A percentile compares a stretch with the other conserved stretches of the same genome.
phyloP scores from a whole-genome alignment of 305 asterid genomes.

The Fraxinus nigra region DNA sequence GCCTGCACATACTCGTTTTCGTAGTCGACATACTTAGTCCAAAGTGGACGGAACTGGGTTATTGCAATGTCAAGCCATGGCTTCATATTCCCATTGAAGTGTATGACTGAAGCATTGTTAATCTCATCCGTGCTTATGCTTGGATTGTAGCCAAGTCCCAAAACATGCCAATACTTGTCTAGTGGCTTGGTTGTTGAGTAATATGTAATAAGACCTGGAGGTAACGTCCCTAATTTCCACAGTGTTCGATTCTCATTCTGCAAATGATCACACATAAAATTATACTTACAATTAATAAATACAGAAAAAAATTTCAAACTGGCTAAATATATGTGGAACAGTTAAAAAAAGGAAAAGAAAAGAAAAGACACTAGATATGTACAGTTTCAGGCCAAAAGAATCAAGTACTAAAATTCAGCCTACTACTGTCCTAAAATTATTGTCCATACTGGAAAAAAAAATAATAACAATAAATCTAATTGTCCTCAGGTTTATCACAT shows the following conservation, averaged over 20 bases:
- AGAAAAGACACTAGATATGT: background rate
- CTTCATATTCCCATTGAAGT: slow-evolving; percentile 46
- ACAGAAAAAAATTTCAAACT: background rate
- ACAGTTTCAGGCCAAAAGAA: background rate
- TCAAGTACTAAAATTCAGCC: background rate
- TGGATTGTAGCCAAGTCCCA: slow-evolving; percentile 52
- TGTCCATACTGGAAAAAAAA: background rate
- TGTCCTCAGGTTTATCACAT: background rate
- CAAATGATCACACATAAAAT: background rate
- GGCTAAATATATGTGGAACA: background rate
- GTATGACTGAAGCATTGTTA: slow-evolving; percentile 47
- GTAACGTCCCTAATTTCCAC: slow-evolving; percentile 50
- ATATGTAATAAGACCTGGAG: slow-evolving; percentile 47
- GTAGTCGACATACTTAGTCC: slow-evolving; percentile 47
- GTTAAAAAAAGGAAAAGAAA: too few species aligned
- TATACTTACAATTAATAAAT: background rate
- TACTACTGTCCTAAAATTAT: background rate
- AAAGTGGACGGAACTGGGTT: slow-evolving; percentile 37
- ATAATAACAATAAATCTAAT: background rate
- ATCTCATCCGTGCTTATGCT: slow-evolving; percentile 44
- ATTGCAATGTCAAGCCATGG: slow-evolving; percentile 56
- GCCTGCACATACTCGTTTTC: slow-evolving; percentile 36
- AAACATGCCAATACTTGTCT: slow-evolving; percentile 51
- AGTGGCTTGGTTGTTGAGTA: slow-evolving; percentile 48
- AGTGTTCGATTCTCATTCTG: slow-evolving; percentile 45